These are phyloP conservation scores for Apiotrichum siamense DNA, from an alignment of 1,284 basidiomycete species.

Conservation along the genomic window DNA sequence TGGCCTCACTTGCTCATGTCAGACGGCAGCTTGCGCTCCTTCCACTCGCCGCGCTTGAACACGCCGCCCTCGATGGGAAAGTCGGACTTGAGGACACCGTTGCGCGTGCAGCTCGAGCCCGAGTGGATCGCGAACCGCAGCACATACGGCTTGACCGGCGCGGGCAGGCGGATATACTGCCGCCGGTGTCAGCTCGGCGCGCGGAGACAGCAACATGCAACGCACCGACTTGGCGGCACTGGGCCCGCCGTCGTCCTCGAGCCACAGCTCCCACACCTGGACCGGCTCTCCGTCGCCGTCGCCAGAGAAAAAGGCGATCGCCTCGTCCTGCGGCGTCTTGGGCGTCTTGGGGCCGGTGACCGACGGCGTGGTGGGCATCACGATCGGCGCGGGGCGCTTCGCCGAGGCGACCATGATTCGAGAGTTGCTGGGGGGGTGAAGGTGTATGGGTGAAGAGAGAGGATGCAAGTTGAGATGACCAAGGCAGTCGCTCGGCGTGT, in stretches of 20 bases:
- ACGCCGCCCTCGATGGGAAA: conserved; percentile 84
- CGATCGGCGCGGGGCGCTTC: conserved; percentile 9
- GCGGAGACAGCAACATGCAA: not conserved
- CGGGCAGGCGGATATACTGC: conserved; percentile 89
- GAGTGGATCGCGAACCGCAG: conserved; percentile 81
- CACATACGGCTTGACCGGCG: conserved; percentile 80
- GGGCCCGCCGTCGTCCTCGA: conserved; percentile 85
- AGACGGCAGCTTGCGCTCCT: conserved; percentile 55
- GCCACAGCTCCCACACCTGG: conserved; percentile 72
- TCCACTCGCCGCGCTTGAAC: conserved; percentile 71
- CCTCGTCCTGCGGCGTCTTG: conserved; percentile 86
- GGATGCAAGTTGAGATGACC: no score
- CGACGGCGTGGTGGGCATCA: conserved; percentile 1
- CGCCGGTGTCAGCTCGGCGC: not conserved
- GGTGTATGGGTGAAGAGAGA: not conserved
- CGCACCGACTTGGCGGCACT: conserved; percentile 68
- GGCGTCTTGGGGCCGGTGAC: conserved; percentile 49
- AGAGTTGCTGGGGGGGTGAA: not conserved
- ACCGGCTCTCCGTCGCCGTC: conserved; percentile 56
- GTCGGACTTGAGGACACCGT: conserved; percentile 87
- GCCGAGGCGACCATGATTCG: not conserved
- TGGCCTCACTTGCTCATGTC: conserved; percentile 57
- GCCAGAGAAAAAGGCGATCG: conserved; percentile 73
- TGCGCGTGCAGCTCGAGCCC: conserved; percentile 76
- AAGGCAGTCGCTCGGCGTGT: no score